phyloP scores from a whole-genome alignment of 441 rosid species.

The Melastoma candidum region DNA sequence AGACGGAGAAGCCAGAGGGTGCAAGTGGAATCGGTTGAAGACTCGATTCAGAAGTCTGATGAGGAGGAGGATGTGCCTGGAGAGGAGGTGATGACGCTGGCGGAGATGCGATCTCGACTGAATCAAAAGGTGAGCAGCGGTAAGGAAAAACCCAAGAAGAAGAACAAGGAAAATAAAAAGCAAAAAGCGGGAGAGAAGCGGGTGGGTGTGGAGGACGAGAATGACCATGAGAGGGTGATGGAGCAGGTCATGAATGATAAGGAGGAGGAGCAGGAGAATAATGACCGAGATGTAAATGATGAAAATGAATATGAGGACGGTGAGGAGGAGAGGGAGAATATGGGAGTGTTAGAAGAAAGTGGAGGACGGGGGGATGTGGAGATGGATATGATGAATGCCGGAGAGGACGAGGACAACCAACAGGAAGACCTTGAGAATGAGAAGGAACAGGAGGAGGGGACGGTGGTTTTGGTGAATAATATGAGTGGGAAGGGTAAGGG shows the following conservation, averaged over 20 bases:
- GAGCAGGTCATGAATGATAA: background rate
- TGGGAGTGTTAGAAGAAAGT: constrained; percentile 12
- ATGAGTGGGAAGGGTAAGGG: too few species aligned
- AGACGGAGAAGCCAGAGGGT: constrained; percentile 25
- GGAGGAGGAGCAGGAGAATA: constrained; percentile 6
- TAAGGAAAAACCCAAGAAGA: constrained; percentile 25
- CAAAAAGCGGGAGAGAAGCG: constrained; percentile 7
- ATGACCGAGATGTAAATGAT: too few species aligned
- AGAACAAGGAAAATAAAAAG: constrained; percentile 5
- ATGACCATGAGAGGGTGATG: background rate
- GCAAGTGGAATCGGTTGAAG: constrained; percentile 4
- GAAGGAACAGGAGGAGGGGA: background rate
- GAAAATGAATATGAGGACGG: background rate
- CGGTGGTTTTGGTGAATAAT: too few species aligned
- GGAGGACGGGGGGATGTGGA: constrained; percentile 15
- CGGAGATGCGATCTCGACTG: constrained; percentile 49
- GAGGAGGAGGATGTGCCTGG: constrained; percentile 20
- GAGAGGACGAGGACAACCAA: constrained; percentile 12
- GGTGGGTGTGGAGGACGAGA: too few species aligned
- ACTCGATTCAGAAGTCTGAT: constrained; percentile 18
- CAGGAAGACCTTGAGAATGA: constrained; percentile 13
- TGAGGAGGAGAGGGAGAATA: constrained; percentile 14
- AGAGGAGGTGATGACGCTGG: constrained; percentile 62
- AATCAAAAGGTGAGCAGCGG: constrained; percentile 26
- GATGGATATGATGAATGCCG: background rate